Conservation (phyloP, 2,329 filamentous ascomycete species). For the Monilinia aucupariae region DNA sequence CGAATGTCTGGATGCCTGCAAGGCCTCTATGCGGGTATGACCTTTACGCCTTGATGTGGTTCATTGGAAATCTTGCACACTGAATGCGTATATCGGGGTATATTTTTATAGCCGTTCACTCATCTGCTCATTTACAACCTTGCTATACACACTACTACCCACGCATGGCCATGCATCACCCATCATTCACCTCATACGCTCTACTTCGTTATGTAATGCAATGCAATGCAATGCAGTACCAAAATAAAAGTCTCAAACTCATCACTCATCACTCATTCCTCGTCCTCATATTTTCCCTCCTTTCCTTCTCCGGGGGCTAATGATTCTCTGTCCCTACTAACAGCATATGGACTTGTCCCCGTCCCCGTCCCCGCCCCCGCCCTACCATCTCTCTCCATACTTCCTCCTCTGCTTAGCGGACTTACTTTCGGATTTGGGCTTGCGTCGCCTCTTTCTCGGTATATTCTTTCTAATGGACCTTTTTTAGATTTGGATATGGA, state of each 20-base stretch:
- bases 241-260: background rate
- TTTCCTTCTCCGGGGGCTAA: too few relatives aligned
- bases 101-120: background rate
- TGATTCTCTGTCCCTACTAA: too few relatives aligned
- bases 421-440: background rate
- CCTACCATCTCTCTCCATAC: background rate
- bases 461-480: slow-evolving; percentile 2
- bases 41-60: too few relatives aligned
- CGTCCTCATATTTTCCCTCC: background rate
- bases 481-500: background rate
- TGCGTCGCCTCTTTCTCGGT: background rate
- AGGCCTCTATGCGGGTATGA: background rate
- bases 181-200: too few relatives aligned
- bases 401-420: slow-evolving; percentile 7
- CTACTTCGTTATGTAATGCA: background rate
- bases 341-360: background rate
- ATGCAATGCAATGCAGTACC: background rate
- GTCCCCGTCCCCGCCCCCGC: background rate
- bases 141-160: background rate
- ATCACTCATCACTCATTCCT: background rate
- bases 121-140: background rate
- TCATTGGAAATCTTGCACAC: too few relatives aligned
- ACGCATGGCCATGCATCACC: too few relatives aligned
- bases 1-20: background rate
- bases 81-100: background rate